phyloP scores from a whole-genome alignment of 768 basidiomycete genomes.

The Coprinopsis sp. region DNA sequence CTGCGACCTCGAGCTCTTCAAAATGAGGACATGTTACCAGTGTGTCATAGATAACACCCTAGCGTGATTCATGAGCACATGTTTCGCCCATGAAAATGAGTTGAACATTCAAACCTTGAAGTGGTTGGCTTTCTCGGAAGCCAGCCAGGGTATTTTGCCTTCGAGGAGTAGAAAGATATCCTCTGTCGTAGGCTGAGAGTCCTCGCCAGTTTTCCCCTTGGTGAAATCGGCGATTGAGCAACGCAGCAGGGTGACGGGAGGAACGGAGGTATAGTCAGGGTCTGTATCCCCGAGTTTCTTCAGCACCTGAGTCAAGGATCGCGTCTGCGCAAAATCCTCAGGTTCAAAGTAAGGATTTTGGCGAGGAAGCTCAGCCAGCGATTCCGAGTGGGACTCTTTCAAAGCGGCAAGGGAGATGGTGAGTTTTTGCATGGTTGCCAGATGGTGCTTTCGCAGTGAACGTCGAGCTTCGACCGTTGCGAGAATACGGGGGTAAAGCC shows the following conservation, averaged over 20 bases:
- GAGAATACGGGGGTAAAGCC: slow-evolving; percentile 62
- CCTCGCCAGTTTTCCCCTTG: slow-evolving; percentile 31
- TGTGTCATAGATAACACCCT: slow-evolving; percentile 58
- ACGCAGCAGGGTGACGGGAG: slow-evolving; percentile 54
- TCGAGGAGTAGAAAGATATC: slow-evolving; percentile 59
- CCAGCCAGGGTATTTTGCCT: slow-evolving; percentile 53
- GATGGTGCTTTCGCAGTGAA: slow-evolving; percentile 58
- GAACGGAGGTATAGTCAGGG: slow-evolving; percentile 30
- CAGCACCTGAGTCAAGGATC: slow-evolving; percentile 41
- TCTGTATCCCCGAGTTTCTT: slow-evolving; percentile 25
- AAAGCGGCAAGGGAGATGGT: slow-evolving; percentile 51
- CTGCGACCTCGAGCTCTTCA: slow-evolving; percentile 25
- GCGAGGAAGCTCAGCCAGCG: slow-evolving; percentile 54
- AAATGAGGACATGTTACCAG: slow-evolving; percentile 53
- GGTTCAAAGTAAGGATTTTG: slow-evolving; percentile 48
- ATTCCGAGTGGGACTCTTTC: slow-evolving; percentile 51
- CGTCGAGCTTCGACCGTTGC: slow-evolving; percentile 56
- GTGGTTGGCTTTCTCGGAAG: slow-evolving; percentile 42
- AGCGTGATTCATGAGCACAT: background rate
- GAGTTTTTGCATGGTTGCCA: slow-evolving; percentile 49
- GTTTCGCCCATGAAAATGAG: background rate
- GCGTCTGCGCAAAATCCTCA: slow-evolving; percentile 36
- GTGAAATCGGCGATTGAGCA: slow-evolving; percentile 53
- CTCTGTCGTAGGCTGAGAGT: slow-evolving; percentile 44
- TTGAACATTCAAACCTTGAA: slow-evolving; percentile 46